These are phyloP conservation scores for Candida morakotiae DNA, from an alignment of 805 yeast genomes.

Conservation along the genomic window DNA sequence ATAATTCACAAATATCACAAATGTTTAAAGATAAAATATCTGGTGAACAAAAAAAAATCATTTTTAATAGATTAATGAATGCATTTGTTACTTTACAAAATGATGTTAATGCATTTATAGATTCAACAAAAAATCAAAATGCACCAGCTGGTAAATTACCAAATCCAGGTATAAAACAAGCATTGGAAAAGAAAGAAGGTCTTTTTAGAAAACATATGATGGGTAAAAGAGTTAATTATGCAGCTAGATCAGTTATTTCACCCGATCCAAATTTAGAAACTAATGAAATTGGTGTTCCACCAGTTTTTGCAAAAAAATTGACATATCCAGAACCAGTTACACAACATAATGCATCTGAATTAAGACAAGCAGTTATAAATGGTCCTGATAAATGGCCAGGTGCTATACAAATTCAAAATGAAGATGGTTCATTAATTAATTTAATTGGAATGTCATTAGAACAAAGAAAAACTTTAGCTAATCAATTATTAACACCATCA, in stretches of 20 bases:
- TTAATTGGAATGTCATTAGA: conserved; percentile 86
- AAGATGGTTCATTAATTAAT: conserved; percentile 82
- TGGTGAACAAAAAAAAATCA: conserved; percentile 66
- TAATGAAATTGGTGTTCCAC: conserved; percentile 97
- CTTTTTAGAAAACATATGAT: conserved; percentile 98
- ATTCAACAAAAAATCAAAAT: conserved; percentile 83
- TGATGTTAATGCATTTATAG: conserved; percentile 91
- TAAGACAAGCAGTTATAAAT: conserved; percentile 91
- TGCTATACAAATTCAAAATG: conserved; percentile 92
- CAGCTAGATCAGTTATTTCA: conserved; percentile 98
- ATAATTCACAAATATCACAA: conserved; percentile 75
- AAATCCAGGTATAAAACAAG: conserved; percentile 95
- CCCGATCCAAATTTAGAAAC: conserved; percentile 99
- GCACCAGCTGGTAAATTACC: conserved; percentile 65
- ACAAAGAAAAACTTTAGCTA: conserved; percentile 92
- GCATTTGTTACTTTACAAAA: conserved; percentile 92
- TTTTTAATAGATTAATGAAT: conserved; percentile 90
- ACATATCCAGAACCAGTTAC: conserved; percentile 99
- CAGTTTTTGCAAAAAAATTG: conserved; percentile 91
- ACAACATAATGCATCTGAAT: conserved; percentile 79
- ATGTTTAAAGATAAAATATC: conserved; percentile 39
- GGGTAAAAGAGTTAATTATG: conserved; percentile 99
- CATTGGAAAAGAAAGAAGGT: conserved; percentile 97
- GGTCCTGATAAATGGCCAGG: conserved; percentile 99
- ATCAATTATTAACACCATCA: conserved; percentile 88